Conservation (phyloP, 2,329 filamentous ascomycete genomes). For the Tolypocladium capitatum region DNA sequence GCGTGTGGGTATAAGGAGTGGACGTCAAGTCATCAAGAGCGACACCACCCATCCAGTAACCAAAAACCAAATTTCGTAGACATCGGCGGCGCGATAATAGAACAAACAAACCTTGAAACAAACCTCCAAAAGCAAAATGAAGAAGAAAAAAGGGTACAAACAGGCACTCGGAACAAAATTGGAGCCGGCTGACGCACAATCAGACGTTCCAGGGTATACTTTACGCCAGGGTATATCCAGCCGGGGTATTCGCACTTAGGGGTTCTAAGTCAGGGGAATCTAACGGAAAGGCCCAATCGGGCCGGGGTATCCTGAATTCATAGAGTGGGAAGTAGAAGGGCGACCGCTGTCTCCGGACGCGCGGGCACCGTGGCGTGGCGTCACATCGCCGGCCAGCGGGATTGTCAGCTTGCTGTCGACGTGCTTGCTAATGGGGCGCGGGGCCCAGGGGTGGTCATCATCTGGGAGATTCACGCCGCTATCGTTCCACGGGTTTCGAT, state of each 20-base stretch:
- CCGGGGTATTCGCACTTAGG: constrained; percentile 43
- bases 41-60: constrained; percentile 9
- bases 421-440: constrained; percentile 52
- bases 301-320: constrained; percentile 89
- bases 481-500: constrained; percentile 97
- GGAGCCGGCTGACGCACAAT: constrained; percentile 6
- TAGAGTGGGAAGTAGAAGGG: constrained; percentile 89
- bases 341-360: constrained; percentile 84
- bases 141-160: constrained; percentile 8
- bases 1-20: constrained; percentile 22
- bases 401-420: constrained; percentile 49
- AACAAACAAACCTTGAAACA: constrained; percentile 6
- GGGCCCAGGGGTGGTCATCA: constrained; percentile 60
- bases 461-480: constrained; percentile 89
- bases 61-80: constrained; percentile 6
- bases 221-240: constrained; percentile 55
- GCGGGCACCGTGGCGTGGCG: constrained; percentile 70
- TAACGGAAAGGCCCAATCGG: constrained; percentile 85
- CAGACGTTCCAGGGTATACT: constrained; percentile 35
- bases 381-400: constrained; percentile 65
- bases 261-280: constrained; percentile 35
- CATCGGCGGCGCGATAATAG: constrained; percentile 3
- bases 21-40: constrained; percentile 21
- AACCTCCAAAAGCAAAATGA: constrained; percentile 7
- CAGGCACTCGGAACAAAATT: constrained; percentile 6